Evolutionary conservation across 2,329 filamentous ascomycete genomes (phyloP).

Genomic region (Lojkania enalia): DNA sequence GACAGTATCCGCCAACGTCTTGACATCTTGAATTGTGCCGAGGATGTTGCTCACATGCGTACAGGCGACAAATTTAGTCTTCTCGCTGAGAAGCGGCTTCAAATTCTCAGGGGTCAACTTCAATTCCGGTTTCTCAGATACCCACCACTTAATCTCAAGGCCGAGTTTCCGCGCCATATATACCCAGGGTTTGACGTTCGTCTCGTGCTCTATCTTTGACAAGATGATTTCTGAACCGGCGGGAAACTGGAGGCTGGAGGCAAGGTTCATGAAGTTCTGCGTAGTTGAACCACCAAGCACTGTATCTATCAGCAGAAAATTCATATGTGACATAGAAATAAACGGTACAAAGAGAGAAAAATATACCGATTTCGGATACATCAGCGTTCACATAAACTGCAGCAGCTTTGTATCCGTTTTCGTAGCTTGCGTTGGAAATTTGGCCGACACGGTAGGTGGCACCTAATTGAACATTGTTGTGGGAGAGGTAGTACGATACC

Average conservation of each 20-base stretch:
- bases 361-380: conserved; percentile 65
- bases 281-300: conserved; percentile 76
- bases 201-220: conserved; percentile 75
- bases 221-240: conserved; percentile 67
- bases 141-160: conserved; percentile 72
- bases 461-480: conserved; percentile 75
- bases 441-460: conserved; percentile 67
- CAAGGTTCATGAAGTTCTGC: conserved; percentile 73
- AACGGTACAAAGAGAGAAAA: not conserved
- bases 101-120: conserved; percentile 63
- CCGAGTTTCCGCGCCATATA: conserved; percentile 64
- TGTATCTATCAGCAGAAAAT: conserved; percentile 26
- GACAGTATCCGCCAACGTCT: conserved; percentile 58
- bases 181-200: conserved; percentile 75
- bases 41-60: conserved; percentile 76
- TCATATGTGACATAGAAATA: not conserved
- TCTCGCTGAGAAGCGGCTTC: conserved; percentile 60
- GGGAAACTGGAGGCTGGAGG: conserved; percentile 36
- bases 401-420: conserved; percentile 64
- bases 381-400: conserved; percentile 72
- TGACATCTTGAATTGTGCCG: conserved; percentile 69
- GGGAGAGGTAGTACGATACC: conserved; percentile 66
- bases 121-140: conserved; percentile 54
- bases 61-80: conserved; percentile 71
- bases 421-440: conserved; percentile 62